A percentile compares a stretch with the other conserved stretches of the same genome.
Conservation (phyloP, 2,329 filamentous ascomycete species). For the Xylariaceae sp. region DNA sequence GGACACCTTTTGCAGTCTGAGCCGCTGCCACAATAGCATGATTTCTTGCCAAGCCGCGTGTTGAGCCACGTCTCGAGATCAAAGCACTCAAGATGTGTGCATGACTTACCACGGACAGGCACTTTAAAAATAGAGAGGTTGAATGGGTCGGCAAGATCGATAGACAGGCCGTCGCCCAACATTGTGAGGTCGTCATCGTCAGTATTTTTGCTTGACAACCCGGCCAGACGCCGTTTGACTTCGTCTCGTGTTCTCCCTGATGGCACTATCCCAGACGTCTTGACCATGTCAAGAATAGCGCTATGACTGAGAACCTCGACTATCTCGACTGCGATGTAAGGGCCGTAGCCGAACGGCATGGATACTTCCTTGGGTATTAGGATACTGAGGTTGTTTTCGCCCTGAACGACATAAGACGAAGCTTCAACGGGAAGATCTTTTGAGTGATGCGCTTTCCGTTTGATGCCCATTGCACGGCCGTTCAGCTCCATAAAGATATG, state of each 20-base stretch:
- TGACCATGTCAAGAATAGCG: conserved; percentile 45
- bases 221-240: conserved; percentile 55
- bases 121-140: conserved; percentile 64
- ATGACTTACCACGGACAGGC: conserved; percentile 72
- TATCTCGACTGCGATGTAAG: conserved; percentile 70
- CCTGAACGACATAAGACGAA: conserved; percentile 59
- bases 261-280: conserved; percentile 42
- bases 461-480: conserved; percentile 54
- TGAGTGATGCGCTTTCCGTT: conserved; percentile 72
- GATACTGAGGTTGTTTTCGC: conserved; percentile 65
- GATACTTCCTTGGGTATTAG: conserved; percentile 38
- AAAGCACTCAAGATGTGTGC: conserved; percentile 84
- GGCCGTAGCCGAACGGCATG: conserved; percentile 41
- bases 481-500: conserved; percentile 73
- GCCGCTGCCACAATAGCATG: conserved; percentile 40
- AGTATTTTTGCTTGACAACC: conserved; percentile 30
- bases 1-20: conserved; percentile 42
- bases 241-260: conserved; percentile 54
- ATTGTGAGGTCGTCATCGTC: conserved; percentile 68
- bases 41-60: conserved; percentile 58
- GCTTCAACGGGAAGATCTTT: conserved; percentile 78
- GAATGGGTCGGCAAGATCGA: conserved; percentile 71
- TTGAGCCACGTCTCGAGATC: conserved; percentile 81
- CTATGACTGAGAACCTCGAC: conserved; percentile 59
- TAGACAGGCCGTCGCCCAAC: conserved; percentile 57